Base-by-base conservation (phyloP, 73 alveolate species). In the Paraurostyla sp. region DNA sequence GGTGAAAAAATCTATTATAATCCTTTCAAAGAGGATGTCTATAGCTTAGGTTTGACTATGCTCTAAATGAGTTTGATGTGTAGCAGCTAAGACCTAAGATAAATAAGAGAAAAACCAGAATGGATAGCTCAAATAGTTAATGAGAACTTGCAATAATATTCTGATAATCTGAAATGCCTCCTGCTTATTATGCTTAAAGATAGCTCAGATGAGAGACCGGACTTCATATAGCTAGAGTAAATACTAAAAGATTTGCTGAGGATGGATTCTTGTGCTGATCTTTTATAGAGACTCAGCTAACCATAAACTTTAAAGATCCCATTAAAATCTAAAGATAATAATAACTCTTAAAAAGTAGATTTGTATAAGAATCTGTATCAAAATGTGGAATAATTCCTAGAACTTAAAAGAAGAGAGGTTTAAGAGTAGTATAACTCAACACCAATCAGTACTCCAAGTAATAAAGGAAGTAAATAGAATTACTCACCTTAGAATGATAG, bases 21-120 rank as follows among this genome's bases (percentile, higher is more conserved):
- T 57, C 93, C 89, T 7, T 87, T 87, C 51, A 87, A 87, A 57
- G 93, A 87, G 40, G 93, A 87, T 56, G 93, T 87, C 0, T 87
- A n/a, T 36, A 45, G 89, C 56, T 52, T 87, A 42, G 93, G 93
- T 2, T 57, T 87, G 7, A 42, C 89, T 3, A 50, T 87, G 4
- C 42, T 87, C 11, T 35, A 87, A 30, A 49, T 87, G 43, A 22
- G 73, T 36, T 4, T 73, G 11, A 48, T 73, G 73, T 78, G 89
- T 36, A 78, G 65, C 30, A 43, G 78, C 30, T 30, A 51, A 36
- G 27, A 49, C 18, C 36, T 54, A 16, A 78, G 52, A 23, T 76
- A 78, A 16, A 29, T 78, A 4, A 78, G 78, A 51, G 50, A 52
- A 9, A 36, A 51, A 27, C 52, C 9, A 7, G 20, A 54, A 15